Percentiles rank a stretch among this genome's conserved stretches.
Evolutionary conservation across 169 alveolate species (phyloP).

Genomic region (Perkinsus marinus): DNA sequence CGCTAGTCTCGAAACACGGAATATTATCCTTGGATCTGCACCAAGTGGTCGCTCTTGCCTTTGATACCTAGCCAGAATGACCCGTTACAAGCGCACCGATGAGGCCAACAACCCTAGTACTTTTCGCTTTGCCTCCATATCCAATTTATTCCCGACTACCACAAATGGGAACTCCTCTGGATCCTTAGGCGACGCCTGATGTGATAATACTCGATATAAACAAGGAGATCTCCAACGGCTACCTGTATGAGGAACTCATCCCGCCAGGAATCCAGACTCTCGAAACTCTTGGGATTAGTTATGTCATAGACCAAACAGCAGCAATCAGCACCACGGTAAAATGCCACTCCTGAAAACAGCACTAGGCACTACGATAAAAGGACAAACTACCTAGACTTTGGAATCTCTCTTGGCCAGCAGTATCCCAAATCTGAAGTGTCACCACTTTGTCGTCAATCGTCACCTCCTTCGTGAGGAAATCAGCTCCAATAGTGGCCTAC

Average conservation of each 20-base stretch:
- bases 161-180: slow-evolving; percentile 89
- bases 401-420: slow-evolving; percentile 97
- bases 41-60: slow-evolving; percentile 78
- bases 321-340: slow-evolving; percentile 98
- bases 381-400: slow-evolving; percentile 82
- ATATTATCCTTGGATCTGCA: slow-evolving; percentile 75
- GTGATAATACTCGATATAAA: not conserved
- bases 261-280: slow-evolving; percentile 87
- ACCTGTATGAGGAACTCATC: slow-evolving; percentile 87
- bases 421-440: slow-evolving; percentile 93
- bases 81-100: too few relatives aligned
- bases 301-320: slow-evolving; percentile 92
- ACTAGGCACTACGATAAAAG: too few relatives aligned
- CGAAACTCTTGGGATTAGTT: slow-evolving; percentile 75
- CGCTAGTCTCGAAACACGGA: slow-evolving; percentile 88
- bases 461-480: slow-evolving; percentile 90
- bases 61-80: slow-evolving; percentile 44
- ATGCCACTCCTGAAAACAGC: slow-evolving; percentile 70
- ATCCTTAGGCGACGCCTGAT: slow-evolving; percentile 60
- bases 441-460: slow-evolving; percentile 84
- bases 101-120: slow-evolving; percentile 30
- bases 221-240: not conserved
- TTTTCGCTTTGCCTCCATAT: slow-evolving; percentile 75
- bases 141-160: slow-evolving; percentile 90
- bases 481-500: slow-evolving; percentile 83